A percentile compares a stretch with the other conserved stretches of the same genome.
These are phyloP conservation scores for Blastobotrys robertii DNA, from an alignment of 805 yeast species.

Conservation along the genomic window DNA sequence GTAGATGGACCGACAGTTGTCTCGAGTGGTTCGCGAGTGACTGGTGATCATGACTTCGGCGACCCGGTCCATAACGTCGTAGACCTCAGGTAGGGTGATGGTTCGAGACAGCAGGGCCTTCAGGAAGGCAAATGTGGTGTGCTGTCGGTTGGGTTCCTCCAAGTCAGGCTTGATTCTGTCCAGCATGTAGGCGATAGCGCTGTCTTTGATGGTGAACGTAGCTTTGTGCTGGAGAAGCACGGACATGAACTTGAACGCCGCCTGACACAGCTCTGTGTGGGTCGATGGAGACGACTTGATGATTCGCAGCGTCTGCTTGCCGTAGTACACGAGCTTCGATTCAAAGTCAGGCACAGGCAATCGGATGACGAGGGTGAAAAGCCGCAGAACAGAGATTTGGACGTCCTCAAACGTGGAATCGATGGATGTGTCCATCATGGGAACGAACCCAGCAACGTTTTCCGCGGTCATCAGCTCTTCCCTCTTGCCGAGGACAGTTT, in stretches of 20 bases:
- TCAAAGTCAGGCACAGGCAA: constrained; percentile 51
- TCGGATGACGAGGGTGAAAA: constrained; percentile 49
- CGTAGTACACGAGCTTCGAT: constrained; percentile 19
- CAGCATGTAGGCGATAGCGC: constrained; percentile 64
- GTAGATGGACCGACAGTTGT: constrained; percentile 72
- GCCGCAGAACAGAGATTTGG: constrained; percentile 54
- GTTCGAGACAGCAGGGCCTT: constrained; percentile 68
- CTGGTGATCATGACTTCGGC: constrained; percentile 83
- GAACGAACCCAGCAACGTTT: constrained; percentile 64
- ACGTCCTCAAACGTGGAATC: constrained; percentile 67
- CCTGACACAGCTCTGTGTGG: constrained; percentile 68
- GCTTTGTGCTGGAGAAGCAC: constrained; percentile 60
- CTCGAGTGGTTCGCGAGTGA: constrained; percentile 73
- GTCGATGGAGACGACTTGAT: constrained; percentile 72
- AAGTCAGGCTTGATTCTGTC: constrained; percentile 73
- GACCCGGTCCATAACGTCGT: constrained; percentile 76
- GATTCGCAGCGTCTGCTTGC: constrained; percentile 33
- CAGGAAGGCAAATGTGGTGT: constrained; percentile 76
- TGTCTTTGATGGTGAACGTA: constrained; percentile 54
- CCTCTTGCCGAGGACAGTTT: constrained; percentile 60
- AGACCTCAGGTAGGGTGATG: constrained; percentile 74
- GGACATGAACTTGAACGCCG: constrained; percentile 64
- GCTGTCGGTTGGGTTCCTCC: constrained; percentile 82
- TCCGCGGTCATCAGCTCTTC: constrained; percentile 46
- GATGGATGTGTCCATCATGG: constrained; percentile 53